These are phyloP conservation scores for Pichia exigua DNA, from an alignment of 805 yeast species.

Conservation along the genomic window DNA sequence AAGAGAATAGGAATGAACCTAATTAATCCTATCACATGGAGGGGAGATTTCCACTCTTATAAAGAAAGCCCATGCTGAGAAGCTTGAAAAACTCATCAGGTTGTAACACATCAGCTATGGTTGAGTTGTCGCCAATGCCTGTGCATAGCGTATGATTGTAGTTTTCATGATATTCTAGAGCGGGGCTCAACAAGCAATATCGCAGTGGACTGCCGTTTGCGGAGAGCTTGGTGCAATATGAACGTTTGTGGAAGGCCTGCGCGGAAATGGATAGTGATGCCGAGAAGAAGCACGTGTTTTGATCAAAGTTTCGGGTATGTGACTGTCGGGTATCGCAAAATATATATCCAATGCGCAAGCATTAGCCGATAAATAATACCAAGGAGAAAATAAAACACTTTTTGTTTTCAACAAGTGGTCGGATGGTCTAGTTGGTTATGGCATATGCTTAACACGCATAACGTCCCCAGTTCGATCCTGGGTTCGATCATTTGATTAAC, in stretches of 20 bases:
- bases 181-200: background rate
- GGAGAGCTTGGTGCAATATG: background rate
- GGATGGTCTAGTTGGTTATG: conserved; percentile 99
- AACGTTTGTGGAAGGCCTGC: background rate
- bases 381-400: no score
- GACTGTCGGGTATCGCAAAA: no score
- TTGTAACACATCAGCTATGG: conserved; percentile 5
- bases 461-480: conserved; percentile 99
- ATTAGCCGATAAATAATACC: background rate
- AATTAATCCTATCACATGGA: background rate
- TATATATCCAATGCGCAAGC: background rate
- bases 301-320: no score
- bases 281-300: background rate
- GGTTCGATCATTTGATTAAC: conserved; percentile 70
- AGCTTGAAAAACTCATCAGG: no score
- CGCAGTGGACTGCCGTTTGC: background rate
- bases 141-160: conserved; percentile 6
- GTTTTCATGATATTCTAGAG: background rate
- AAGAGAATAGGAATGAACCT: no score
- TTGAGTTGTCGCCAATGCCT: conserved; percentile 10
- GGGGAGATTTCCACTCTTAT: background rate
- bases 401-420: conserved; percentile 37
- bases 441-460: conserved; percentile 99
- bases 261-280: background rate
- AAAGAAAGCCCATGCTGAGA: background rate